phyloP scores from a whole-genome alignment of 169 alveolate species.

The Cryptosporidium muris region DNA sequence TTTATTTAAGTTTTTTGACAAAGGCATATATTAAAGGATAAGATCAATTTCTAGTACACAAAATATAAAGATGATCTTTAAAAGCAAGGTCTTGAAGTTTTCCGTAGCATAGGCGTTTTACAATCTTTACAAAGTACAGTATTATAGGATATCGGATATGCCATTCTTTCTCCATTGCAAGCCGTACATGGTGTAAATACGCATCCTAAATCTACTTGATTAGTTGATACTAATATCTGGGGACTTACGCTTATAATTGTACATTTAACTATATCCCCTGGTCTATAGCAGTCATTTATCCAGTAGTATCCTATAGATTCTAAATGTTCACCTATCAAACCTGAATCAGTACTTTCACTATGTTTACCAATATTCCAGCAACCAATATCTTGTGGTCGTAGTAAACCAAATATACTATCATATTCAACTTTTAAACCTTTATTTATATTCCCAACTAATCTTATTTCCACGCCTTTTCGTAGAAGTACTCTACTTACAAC shows the following conservation, averaged over 20 bases:
- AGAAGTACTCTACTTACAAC: slow-evolving; percentile 44
- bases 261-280: slow-evolving; percentile 63
- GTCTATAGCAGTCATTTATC: slow-evolving; percentile 66
- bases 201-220: slow-evolving; percentile 48
- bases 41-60: background rate
- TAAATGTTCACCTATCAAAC: slow-evolving; percentile 28
- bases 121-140: slow-evolving; percentile 57
- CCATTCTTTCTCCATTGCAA: slow-evolving; percentile 30
- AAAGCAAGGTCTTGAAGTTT: slow-evolving; percentile 42
- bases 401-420: slow-evolving; percentile 39
- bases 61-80: background rate
- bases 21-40: too few relatives aligned
- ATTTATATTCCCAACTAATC: slow-evolving; percentile 18
- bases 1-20: too few relatives aligned
- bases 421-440: slow-evolving; percentile 28
- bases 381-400: slow-evolving; percentile 52
- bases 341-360: slow-evolving; percentile 5
- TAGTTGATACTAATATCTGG: slow-evolving; percentile 38
- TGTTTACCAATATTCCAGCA: slow-evolving; percentile 51
- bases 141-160: slow-evolving; percentile 70
- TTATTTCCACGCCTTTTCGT: slow-evolving; percentile 61
- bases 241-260: slow-evolving; percentile 31
- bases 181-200: slow-evolving; percentile 41
- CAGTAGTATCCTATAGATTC: slow-evolving; percentile 45
- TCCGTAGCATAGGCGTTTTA: slow-evolving; percentile 41